These are phyloP conservation scores for Tetradesmus lagerheimii DNA, from an alignment of 139 green algal species.

Conservation along the genomic window DNA sequence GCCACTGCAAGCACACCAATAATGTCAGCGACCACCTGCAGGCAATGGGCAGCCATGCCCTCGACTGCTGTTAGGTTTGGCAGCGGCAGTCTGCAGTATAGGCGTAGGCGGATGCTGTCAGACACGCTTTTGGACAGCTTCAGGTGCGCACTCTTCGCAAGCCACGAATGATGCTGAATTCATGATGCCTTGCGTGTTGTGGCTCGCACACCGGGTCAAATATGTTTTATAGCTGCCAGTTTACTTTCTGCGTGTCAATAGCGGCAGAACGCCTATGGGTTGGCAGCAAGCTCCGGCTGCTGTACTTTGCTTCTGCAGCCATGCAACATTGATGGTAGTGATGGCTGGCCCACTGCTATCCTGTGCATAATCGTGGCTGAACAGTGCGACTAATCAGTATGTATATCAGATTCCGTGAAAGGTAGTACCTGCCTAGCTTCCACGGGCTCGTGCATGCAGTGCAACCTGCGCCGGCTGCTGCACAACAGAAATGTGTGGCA, in stretches of 20 bases:
- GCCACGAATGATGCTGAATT: background rate
- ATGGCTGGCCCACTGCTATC: background rate
- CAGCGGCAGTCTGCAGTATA: background rate
- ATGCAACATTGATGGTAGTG: background rate
- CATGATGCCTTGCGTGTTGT: background rate
- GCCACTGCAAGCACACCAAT: background rate
- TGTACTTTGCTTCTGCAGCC: background rate
- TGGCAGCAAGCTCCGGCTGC: background rate
- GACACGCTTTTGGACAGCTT: conserved; percentile 16
- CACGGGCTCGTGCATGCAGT: too few species aligned
- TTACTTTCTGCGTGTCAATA: background rate
- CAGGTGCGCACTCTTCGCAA: background rate
- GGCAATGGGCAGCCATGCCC: background rate
- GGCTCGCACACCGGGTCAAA: background rate
- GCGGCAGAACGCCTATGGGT: background rate
- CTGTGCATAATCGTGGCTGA: background rate
- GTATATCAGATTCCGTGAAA: background rate
- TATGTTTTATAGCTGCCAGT: background rate
- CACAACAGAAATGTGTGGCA: background rate
- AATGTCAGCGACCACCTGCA: background rate
- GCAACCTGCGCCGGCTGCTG: background rate
- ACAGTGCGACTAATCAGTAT: background rate
- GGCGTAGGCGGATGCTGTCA: conserved; percentile 14
- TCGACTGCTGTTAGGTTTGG: background rate
- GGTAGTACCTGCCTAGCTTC: too few species aligned